A percentile compares a stretch with the other conserved stretches of the same genome.
Conservation (phyloP, 768 basidiomycete genomes). For the Serendipita sp. region DNA sequence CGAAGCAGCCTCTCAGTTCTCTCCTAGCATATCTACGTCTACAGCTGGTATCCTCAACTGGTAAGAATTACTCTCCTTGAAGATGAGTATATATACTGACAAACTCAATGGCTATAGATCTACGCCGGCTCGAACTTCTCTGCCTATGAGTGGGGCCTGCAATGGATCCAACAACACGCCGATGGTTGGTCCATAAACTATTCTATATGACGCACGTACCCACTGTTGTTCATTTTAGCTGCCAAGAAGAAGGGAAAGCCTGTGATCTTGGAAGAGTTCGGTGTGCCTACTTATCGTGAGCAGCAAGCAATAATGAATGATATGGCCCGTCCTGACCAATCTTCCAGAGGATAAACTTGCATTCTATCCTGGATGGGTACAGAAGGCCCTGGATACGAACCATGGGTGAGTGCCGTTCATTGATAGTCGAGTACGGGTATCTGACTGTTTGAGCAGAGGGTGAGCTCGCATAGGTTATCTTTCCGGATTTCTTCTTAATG, state of each 20-base stretch:
- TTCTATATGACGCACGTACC: background rate
- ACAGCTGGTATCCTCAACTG: constrained; percentile 18
- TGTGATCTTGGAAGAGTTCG: constrained; percentile 20
- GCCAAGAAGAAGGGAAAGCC: constrained; percentile 26
- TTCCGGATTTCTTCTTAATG: background rate
- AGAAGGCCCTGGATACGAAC: constrained; percentile 29
- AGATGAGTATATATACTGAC: background rate
- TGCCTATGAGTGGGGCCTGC: constrained; percentile 19
- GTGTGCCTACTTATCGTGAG: constrained; percentile 24
- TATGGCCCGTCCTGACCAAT: background rate
- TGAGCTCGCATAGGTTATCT: no score
- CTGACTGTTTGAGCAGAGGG: background rate
- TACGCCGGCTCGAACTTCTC: constrained; percentile 33
- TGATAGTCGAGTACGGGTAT: background rate
- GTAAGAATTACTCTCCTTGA: constrained; percentile 9
- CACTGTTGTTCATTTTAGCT: constrained; percentile 18
- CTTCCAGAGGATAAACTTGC: constrained; percentile 30
- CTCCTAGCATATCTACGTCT: constrained; percentile 14
- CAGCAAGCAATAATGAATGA: background rate
- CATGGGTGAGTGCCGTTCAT: constrained; percentile 26
- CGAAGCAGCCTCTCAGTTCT: background rate
- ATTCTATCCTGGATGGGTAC: constrained; percentile 36
- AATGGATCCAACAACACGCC: constrained; percentile 20
- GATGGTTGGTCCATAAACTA: constrained; percentile 15
- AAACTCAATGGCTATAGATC: constrained; percentile 18